Conservation (phyloP, 208 protist genomes). For the Leishmania amazonensis region DNA sequence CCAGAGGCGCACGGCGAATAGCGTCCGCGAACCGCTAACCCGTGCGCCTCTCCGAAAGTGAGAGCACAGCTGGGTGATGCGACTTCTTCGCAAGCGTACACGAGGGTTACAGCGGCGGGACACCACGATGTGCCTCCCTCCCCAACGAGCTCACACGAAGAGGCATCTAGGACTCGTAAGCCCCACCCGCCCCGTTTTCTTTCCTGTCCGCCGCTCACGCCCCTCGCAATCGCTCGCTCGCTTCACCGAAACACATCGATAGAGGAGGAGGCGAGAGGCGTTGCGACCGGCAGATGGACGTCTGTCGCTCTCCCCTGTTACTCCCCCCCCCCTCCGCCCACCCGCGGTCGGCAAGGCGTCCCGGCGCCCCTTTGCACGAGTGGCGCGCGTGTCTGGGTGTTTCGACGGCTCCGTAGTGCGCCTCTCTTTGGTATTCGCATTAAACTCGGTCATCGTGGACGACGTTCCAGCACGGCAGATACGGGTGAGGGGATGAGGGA, state of each 20-base stretch:
- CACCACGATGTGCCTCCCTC: not conserved
- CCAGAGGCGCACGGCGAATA: not conserved
- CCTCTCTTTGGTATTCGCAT: not conserved
- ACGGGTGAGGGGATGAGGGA: not conserved
- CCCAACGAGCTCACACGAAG: not conserved
- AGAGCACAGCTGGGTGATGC: not conserved
- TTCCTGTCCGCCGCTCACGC: not conserved
- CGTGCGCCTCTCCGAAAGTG: not conserved
- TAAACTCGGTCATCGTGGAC: not conserved
- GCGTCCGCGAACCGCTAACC: not conserved
- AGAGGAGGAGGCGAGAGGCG: not conserved
- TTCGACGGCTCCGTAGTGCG: not conserved
- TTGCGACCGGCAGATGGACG: too few relatives aligned
- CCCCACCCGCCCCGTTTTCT: not conserved
- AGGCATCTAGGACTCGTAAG: not conserved
- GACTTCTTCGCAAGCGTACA: not conserved
- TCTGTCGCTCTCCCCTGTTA: too few relatives aligned
- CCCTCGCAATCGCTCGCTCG: not conserved
- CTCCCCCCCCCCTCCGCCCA: too few relatives aligned
- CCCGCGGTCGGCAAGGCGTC: too few relatives aligned
- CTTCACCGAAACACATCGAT: not conserved
- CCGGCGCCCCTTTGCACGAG: not conserved
- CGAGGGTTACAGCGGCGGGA: not conserved
- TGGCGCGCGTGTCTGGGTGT: not conserved
- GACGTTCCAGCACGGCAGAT: not conserved